Evolutionary conservation across 1,284 basidiomycete genomes (phyloP).

Genomic region (Somion occarium): DNA sequence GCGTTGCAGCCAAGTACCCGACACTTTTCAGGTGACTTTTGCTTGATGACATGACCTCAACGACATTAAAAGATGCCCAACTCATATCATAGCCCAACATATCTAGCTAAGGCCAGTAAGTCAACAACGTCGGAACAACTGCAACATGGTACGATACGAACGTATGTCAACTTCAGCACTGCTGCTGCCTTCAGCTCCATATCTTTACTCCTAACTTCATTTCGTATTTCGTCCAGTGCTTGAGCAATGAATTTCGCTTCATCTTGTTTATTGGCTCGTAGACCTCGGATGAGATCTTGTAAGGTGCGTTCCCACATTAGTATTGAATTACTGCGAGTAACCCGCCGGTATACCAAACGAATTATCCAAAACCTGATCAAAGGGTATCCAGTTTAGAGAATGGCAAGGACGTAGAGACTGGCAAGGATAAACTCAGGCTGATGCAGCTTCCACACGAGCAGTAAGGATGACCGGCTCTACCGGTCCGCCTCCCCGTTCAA

Average conservation of each 20-base stretch:
- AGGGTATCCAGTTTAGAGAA: too few relatives aligned
- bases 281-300: conserved; percentile 87
- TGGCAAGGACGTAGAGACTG: too few relatives aligned
- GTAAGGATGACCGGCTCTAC: too few relatives aligned
- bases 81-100: conserved; percentile 92
- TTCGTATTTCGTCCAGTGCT: conserved; percentile 83
- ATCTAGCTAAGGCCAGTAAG: conserved; percentile 57
- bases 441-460: too few relatives aligned
- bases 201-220: conserved; percentile 90
- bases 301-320: conserved; percentile 87
- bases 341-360: too few relatives aligned
- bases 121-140: conserved; percentile 5
- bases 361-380: too few relatives aligned
- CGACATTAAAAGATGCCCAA: conserved; percentile 91
- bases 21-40: conserved; percentile 92
- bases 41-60: conserved; percentile 96
- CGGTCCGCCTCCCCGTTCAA: too few relatives aligned
- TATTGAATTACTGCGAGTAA: too few relatives aligned
- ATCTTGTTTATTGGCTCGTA: conserved; percentile 83
- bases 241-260: conserved; percentile 78
- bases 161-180: conserved; percentile 95
- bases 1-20: conserved; percentile 91
- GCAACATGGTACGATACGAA: conserved; percentile 38
- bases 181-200: conserved; percentile 97
- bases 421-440: too few relatives aligned